Base-by-base conservation (phyloP, 2,329 filamentous ascomycete genomes). In the Penicillium concentricum region DNA sequence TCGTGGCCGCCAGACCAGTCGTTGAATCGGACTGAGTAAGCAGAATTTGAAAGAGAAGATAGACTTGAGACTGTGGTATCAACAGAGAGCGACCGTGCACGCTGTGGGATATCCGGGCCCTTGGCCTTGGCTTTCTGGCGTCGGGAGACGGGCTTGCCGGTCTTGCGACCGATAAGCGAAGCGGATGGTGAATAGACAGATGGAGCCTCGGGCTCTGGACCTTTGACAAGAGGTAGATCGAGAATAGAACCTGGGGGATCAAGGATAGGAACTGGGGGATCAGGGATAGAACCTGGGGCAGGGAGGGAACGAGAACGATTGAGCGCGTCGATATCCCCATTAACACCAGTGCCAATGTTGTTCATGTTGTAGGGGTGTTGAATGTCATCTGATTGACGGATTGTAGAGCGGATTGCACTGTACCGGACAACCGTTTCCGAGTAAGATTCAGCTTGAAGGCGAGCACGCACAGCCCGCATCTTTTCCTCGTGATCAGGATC, bases 401-500 rank as follows among this genome's bases (percentile, higher is more conserved):
- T 30, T 32, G 30, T 32, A 32, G 30, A 32, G 12, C 54, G 48
- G 10, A 45, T 30, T 45, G 42, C 18, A 18, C 54, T 56, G 41
- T 43, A 34, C 6, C 12, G 35, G 13, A 35, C 18, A 8, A 16
- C 12, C 2, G 30, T 2, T 4, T 38, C 22, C 16, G 30, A 32
- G n/a, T 28, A 26, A 10, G 34, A 34, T 24, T 32, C 28, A 22
- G 20, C 8, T 20, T 47, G 24, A 10, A 60, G 55, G 47, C 61
- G 61, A 45, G 60, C 35, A 32, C 64, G 64, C 28, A 64, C 15
- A 32, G 18, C 9, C 15, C 56, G 44, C 18, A 67, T 30, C 24
- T 67, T 64, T 44, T 68, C 65, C 22, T 67, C 68, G 18, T 66
- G 66, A 16, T 70, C 67, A 7, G 68, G 65, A 45, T 72, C 65